phyloP scores from a whole-genome alignment of 805 yeast species.

The Saturnispora hagleri region DNA sequence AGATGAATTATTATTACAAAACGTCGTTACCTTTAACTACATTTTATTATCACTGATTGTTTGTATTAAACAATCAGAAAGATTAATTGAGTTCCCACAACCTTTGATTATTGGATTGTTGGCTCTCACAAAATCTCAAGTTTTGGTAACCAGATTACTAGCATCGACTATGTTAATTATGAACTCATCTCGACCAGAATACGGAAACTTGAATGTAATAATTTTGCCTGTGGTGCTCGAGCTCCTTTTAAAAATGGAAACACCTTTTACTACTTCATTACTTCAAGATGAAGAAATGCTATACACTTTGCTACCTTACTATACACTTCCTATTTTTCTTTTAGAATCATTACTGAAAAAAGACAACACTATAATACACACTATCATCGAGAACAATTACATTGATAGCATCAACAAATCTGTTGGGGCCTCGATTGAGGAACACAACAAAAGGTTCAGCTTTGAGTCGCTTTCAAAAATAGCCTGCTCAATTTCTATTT shows the following conservation, averaged over 20 bases:
- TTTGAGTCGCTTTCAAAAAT: not conserved
- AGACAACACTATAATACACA: not conserved
- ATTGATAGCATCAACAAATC: not conserved
- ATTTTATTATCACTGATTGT: not conserved
- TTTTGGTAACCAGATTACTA: constrained; percentile 1
- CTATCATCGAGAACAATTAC: constrained; percentile 1
- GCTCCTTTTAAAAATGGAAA: not conserved
- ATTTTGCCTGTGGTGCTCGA: not conserved
- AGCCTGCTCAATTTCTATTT: constrained; percentile 4
- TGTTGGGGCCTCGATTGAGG: not conserved
- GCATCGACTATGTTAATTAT: not conserved
- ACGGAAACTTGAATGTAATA: not conserved
- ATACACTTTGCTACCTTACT: not conserved
- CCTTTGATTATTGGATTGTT: not conserved
- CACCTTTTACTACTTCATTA: not conserved
- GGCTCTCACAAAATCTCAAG: not conserved
- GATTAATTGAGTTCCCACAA: not conserved
- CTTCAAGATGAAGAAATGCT: constrained; percentile 2
- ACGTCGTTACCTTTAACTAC: constrained; percentile 3
- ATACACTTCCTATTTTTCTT: constrained; percentile 1
- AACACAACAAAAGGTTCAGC: not conserved
- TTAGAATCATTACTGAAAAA: not conserved
- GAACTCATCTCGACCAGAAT: not conserved
- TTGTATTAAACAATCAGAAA: not conserved
- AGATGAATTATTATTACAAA: not conserved